Evolutionary conservation across 1,284 basidiomycete species (phyloP), one percentile per base, ranked within the genome.

Genomic region (Papiliotrema nemorosa): DNA sequence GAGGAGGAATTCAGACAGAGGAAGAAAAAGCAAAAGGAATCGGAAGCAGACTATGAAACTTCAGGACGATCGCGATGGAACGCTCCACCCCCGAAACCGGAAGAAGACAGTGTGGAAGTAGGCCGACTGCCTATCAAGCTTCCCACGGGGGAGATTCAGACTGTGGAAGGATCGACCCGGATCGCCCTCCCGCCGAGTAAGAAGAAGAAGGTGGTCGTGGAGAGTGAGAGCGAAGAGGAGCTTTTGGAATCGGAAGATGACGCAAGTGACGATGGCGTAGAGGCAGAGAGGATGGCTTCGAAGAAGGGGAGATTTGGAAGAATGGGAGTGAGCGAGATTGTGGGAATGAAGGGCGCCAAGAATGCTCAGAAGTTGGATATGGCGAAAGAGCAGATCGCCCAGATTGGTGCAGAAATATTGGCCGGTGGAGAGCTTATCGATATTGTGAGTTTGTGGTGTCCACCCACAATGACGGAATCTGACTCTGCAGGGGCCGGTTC

Each of bases 331-430:
- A 78, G 83, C 20, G 87, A 90, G 63, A 81, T 93, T 48, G 78
- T 93, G 31, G 72, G 77, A 24, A 83, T 50, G 34, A 51, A 59
- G 40, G 66, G 66, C 2, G 68, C 63, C 66, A 88, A 88, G 43
- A 82, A 86, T 53, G 82, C 81, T 52, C 78, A 78, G 38, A 82
- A 84, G 58, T 79, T 93, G 61, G 84, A 85, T 54, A 80, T 79
- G 44, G 90, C 90, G 20, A 92, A 93, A 64, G 88, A 91, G 66
- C 89, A 94, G 71, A 88, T 94, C 52, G 90, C 90, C 2, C 78
- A 80, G 26, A 82, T 92, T 41, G 90, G 92, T 73, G 88, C 93
- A 63, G 90, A 93, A 61, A 88, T 94, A 52, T 77, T 92, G 50
- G 81, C 85, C 25, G 90, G 93, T 60, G 73, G 72, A 52, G 77